Base-by-base conservation (phyloP, 2,329 filamentous ascomycete species). In the Diplodia corticola region DNA sequence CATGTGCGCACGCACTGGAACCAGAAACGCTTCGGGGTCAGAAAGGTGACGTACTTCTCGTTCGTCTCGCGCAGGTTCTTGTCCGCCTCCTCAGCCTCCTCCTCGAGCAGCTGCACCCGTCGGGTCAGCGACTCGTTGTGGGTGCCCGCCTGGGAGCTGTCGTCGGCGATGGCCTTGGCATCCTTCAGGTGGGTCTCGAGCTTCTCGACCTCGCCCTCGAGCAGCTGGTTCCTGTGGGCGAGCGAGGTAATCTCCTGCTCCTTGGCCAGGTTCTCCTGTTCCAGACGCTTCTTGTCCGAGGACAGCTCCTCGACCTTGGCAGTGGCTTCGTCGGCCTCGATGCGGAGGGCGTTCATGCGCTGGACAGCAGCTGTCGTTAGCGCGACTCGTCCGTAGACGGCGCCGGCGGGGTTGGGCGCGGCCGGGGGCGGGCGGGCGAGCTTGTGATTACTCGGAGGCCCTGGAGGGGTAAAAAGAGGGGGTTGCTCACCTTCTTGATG, bases 241-340 rank as follows among this genome's bases (percentile, higher is more conserved):
- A 98, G 88, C 64, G 95, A 98, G 72, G 91, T 96, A 81, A 98
- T 96, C 80, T 98, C 94, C 82, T 98, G 93, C 84, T 98, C 95
- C 85, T 98, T 98, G 78, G 90, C 86, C 69, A 97, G 86, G 80
- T 93, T 97, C 84, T 98, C 94, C 81, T 97, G 91, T 83, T 99
- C 93, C 70, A 98, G 87, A 64, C 82, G 80, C 86, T 97, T 98
- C 83, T 97, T 86, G 83, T 92, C 93, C 74, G 81, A 72, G 83
- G 95, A 89, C 72, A 96, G 88, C 82, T 98, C 94, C 78, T 97
- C 92, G 70, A 90, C 89, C 83, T 94, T 91, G 78, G 85, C 82
- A 71, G 88, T 82, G 70, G 91, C 89, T 79, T 95, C 91, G 77
- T 98, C 95, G 76, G 92, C 91, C 87, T 98, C 92, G 81, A 94